Evolutionary conservation across 345 rosid species (phyloP).

Genomic region (Rhizophora apiculata): DNA sequence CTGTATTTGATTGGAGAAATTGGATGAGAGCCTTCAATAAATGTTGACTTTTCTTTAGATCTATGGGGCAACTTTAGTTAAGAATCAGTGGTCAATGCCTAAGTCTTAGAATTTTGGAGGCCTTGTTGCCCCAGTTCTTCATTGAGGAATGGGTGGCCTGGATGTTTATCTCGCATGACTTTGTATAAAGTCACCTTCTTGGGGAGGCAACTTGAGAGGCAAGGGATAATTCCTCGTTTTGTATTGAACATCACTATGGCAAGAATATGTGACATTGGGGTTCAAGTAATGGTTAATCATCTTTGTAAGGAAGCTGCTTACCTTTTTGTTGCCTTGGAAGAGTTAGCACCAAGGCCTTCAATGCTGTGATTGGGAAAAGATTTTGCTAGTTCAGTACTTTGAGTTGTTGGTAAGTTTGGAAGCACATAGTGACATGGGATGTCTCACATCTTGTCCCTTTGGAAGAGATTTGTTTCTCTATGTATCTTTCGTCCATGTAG

Average conservation of each 20-base stretch:
- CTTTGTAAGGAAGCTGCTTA: background rate
- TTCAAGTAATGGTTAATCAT: background rate
- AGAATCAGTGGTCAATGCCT: background rate
- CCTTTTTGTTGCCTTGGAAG: background rate
- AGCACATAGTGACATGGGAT: background rate
- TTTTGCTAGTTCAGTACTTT: background rate
- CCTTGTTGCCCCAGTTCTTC: background rate
- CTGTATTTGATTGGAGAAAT: too few species aligned
- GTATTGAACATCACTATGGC: too few species aligned
- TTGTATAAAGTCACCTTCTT: too few species aligned
- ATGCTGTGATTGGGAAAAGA: background rate
- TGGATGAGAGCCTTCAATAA: too few species aligned
- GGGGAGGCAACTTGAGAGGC: too few species aligned
- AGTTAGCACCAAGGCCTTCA: background rate
- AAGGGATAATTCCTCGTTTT: too few species aligned
- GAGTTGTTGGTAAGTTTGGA: background rate
- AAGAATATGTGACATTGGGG: too few species aligned
- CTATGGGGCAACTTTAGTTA: background rate
- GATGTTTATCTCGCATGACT: too few species aligned
- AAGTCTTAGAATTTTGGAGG: background rate
- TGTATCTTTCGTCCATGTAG: too few species aligned
- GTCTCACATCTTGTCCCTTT: background rate
- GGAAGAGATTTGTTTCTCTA: background rate
- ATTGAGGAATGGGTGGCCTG: too few species aligned
- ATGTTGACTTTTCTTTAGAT: background rate